phyloP scores from a whole-genome alignment of 495 filamentous ascomycete species.

The Annulohypoxylon stygium region DNA sequence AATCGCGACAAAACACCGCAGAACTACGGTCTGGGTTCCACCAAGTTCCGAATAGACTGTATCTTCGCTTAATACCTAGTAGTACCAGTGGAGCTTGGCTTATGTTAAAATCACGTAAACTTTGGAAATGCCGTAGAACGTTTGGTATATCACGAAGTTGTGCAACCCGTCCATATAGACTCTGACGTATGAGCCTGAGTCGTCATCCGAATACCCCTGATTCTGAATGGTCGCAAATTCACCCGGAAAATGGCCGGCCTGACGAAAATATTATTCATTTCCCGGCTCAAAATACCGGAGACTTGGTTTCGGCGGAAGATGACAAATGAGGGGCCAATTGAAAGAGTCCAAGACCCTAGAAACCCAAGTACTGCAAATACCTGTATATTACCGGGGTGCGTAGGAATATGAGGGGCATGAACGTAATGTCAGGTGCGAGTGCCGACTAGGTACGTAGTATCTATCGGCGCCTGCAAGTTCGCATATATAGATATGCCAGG shows the following conservation, averaged over 20 bases:
- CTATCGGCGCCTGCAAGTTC: not conserved
- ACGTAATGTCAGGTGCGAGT: slow-evolving; percentile 24
- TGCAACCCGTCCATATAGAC: not conserved
- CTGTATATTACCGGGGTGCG: slow-evolving; percentile 27
- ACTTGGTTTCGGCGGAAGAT: slow-evolving; percentile 16
- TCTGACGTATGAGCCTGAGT: not conserved
- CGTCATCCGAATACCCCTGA: not conserved
- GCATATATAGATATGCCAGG: not conserved
- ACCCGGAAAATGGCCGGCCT: not conserved
- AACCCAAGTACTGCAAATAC: not conserved
- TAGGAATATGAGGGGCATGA: slow-evolving; percentile 39
- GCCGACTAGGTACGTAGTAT: slow-evolving; percentile 8
- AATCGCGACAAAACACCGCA: not conserved
- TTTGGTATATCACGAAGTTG: not conserved
- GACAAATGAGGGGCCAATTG: slow-evolving; percentile 20
- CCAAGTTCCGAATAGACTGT: not conserved
- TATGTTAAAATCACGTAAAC: slow-evolving; percentile 28
- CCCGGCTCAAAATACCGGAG: slow-evolving; percentile 32
- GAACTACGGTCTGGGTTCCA: not conserved
- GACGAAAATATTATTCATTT: slow-evolving; percentile 18
- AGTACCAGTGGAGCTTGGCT: slow-evolving; percentile 10
- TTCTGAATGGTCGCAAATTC: not conserved
- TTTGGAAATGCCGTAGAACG: slow-evolving; percentile 17
- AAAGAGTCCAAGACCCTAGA: not conserved
- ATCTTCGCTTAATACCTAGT: not conserved